A percentile compares a stretch with the other conserved stretches of the same genome.
These are phyloP conservation scores for Zymoseptoria crescenta DNA, from an alignment of 2,329 filamentous ascomycete species.

Conservation along the genomic window DNA sequence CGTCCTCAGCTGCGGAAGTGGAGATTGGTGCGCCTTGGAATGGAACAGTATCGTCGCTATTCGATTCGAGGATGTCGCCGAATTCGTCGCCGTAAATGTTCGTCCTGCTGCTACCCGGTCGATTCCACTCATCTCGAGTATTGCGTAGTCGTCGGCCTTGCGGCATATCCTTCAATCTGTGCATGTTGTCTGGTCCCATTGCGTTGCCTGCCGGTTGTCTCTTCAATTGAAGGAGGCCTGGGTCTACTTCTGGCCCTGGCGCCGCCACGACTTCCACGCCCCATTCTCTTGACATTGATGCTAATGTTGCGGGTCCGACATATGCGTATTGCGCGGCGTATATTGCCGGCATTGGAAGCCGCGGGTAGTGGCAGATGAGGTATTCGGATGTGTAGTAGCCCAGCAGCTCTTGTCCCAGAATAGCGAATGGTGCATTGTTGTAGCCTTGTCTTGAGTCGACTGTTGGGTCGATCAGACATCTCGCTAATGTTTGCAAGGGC, in stretches of 20 bases:
- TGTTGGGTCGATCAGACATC: constrained; percentile 75
- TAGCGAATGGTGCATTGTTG: constrained; percentile 81
- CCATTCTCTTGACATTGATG: constrained; percentile 73
- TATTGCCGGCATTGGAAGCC: constrained; percentile 79
- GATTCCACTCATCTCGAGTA: constrained; percentile 30
- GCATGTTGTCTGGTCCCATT: constrained; percentile 26
- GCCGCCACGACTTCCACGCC: constrained; percentile 81
- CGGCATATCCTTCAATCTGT: constrained; percentile 27
- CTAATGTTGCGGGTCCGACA: constrained; percentile 65
- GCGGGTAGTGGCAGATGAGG: constrained; percentile 81
- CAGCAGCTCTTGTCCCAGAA: constrained; percentile 73
- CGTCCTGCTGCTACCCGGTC: constrained; percentile 67
- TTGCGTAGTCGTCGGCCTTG: constrained; percentile 23
- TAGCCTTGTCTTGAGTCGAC: constrained; percentile 72
- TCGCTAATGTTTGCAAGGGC: constrained; percentile 76
- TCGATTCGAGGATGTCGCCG: constrained; percentile 51
- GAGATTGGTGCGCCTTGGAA: constrained; percentile 15
- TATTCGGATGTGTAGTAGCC: constrained; percentile 85
- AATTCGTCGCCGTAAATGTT: constrained; percentile 73
- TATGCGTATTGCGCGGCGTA: constrained; percentile 82
- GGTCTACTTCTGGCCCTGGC: constrained; percentile 85
- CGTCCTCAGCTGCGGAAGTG: background rate
- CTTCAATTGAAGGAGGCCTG: constrained; percentile 77
- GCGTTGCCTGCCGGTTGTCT: constrained; percentile 38
- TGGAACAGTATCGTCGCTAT: constrained; percentile 13